These are phyloP conservation scores for Acacia confusa DNA, from an alignment of 306 rosid species.

Conservation along the genomic window DNA sequence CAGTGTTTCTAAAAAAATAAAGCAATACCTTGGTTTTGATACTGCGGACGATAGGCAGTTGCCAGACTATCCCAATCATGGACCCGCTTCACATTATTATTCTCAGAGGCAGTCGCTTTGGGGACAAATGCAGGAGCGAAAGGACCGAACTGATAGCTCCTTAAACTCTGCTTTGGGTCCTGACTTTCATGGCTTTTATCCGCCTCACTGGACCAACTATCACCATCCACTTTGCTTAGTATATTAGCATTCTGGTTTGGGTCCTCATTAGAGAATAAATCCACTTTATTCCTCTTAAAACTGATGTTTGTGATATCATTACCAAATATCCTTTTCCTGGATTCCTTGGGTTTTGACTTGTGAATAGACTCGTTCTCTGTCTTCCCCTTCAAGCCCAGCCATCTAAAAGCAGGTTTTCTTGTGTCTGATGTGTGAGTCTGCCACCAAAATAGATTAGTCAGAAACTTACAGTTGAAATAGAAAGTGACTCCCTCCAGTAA, in stretches of 20 bases:
- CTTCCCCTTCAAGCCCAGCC: slow-evolving; percentile 68
- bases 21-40: slow-evolving; percentile 80
- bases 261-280: slow-evolving; percentile 33
- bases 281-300: slow-evolving; percentile 51
- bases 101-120: slow-evolving; percentile 45
- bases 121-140: slow-evolving; percentile 68
- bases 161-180: slow-evolving; percentile 40
- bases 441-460: slow-evolving; percentile 8
- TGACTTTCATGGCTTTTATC: slow-evolving; percentile 39
- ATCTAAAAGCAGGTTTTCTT: slow-evolving; percentile 89
- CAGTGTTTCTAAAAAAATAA: not conserved
- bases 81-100: slow-evolving; percentile 37
- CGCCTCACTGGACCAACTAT: slow-evolving; percentile 20
- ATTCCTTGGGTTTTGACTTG: slow-evolving; percentile 36
- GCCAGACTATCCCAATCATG: slow-evolving; percentile 71
- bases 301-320: slow-evolving; percentile 66
- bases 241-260: slow-evolving; percentile 29
- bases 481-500: not conserved
- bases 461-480: slow-evolving; percentile 2
- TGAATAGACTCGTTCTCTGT: slow-evolving; percentile 29
- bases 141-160: slow-evolving; percentile 80
- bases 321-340: slow-evolving; percentile 80
- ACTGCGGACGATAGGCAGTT: slow-evolving; percentile 64
- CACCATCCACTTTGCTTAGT: slow-evolving; percentile 36
- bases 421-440: slow-evolving; percentile 79